Evolutionary conservation across 805 yeast species (phyloP), one percentile per base, ranked within the genome.

Genomic region (Nakazawaea holstii): DNA sequence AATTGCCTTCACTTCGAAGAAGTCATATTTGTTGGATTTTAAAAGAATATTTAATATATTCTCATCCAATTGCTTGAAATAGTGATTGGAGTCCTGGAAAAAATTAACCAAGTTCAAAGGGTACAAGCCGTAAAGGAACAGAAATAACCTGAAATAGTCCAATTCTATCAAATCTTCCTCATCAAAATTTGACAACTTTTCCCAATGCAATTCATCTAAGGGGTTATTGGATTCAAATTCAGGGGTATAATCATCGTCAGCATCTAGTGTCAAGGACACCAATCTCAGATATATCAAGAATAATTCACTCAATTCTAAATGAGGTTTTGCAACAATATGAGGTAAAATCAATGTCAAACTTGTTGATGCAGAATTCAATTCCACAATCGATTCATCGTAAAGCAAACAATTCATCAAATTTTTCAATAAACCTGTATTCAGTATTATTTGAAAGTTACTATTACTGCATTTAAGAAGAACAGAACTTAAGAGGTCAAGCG

Each of bases 121-220:
- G 50, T 70, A 82, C 10, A 81, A 57, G 0, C 84, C 87, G 52
- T 82, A 82, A 1, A 82, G 56, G 26, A 78, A 60, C 1, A 78
- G 70, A 45, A 70, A 70, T n/a, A 78, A 56, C 39, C 70, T 52
- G 30, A 17, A 51, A 45, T 27, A 30, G n/a, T 41, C 35, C 17
- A 27, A 9, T 38, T 46, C 38, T 20, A 20, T 41, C 6, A 7
- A 8, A 3, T 14, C 28, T 11, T 32, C 37, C 9, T 13, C 13
- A 8, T 31, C 38, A 11, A 20, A 32, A 14, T 31, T 41, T 3
- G 10, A 8, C 8, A 41, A 15, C 20, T 32, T 41, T 13, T 41
- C 24, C 44, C 44, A 41, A 7, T 35, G 24, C 24, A 20, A 5
- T 14, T 28, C 2, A 26, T 35, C 41, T 8, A 41, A 26, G 13